These are phyloP conservation scores for Teratosphaeria gauchensis DNA, from an alignment of 2,329 filamentous ascomycete species.

Conservation along the genomic window DNA sequence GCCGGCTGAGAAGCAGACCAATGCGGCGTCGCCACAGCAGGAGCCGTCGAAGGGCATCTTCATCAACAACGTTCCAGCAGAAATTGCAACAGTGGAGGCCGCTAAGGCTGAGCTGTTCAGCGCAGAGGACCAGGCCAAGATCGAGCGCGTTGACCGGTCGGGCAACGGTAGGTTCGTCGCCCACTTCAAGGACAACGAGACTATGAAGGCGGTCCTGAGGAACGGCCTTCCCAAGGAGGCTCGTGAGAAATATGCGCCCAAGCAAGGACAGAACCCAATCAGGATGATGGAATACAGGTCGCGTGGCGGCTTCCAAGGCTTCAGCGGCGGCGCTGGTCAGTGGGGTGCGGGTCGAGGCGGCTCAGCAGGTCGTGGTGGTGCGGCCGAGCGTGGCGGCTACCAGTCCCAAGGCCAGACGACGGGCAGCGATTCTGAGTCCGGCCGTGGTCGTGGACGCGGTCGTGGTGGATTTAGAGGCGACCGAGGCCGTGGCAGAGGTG, in stretches of 20 bases:
- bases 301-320: slow-evolving; percentile 39
- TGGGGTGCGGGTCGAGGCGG: slow-evolving; percentile 59
- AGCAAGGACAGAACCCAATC: slow-evolving; percentile 1
- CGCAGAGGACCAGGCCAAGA: slow-evolving; percentile 74
- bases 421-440: slow-evolving; percentile 60
- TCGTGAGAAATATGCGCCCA: slow-evolving; percentile 43
- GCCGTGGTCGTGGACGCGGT: slow-evolving; percentile 43
- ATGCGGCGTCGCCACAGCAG: slow-evolving; percentile 25
- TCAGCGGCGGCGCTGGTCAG: slow-evolving; percentile 41
- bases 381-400: slow-evolving; percentile 21
- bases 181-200: slow-evolving; percentile 69
- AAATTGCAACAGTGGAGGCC: slow-evolving; percentile 37
- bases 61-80: slow-evolving; percentile 67
- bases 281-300: slow-evolving; percentile 51
- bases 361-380: slow-evolving; percentile 50
- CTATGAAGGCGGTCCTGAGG: slow-evolving; percentile 69
- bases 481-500: slow-evolving; percentile 40
- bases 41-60: slow-evolving; percentile 67
- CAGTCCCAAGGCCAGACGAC: slow-evolving; percentile 25
- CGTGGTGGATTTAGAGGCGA: slow-evolving; percentile 43
- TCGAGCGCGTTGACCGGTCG: slow-evolving; percentile 59
- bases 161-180: slow-evolving; percentile 76
- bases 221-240: slow-evolving; percentile 59
- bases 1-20: slow-evolving; percentile 24
- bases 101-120: slow-evolving; percentile 59